Evolutionary conservation across 306 rosid species (phyloP).

Genomic region (Ormosia semicastrata): DNA sequence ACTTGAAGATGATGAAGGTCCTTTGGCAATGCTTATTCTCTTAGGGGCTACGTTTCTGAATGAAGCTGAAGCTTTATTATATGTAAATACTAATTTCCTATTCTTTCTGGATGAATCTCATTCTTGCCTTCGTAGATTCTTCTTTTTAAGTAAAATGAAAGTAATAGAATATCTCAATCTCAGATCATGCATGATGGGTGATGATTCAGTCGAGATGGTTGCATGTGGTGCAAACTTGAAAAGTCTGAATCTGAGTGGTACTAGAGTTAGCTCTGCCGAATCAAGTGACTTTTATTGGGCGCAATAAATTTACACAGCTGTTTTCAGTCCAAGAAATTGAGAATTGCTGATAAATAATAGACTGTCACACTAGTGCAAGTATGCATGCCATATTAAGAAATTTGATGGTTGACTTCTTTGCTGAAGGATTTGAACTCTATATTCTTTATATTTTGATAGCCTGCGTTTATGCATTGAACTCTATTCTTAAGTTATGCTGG

Average conservation of each 20-base stretch:
- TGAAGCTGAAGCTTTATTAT: slow-evolving; percentile 52
- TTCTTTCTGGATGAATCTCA: slow-evolving; percentile 62
- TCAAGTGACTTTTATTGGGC: neutral
- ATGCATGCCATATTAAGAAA: neutral
- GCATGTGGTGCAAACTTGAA: slow-evolving; percentile 68
- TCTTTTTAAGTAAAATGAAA: slow-evolving; percentile 56
- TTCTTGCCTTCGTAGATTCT: slow-evolving; percentile 60
- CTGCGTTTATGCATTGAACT: no score
- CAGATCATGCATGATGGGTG: slow-evolving; percentile 63
- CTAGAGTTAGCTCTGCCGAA: slow-evolving; percentile 70
- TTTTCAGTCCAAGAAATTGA: neutral
- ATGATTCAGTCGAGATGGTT: slow-evolving; percentile 59
- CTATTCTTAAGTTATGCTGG: neutral
- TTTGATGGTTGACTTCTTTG: neutral
- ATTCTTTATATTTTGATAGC: no score
- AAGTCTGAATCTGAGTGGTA: slow-evolving; percentile 65
- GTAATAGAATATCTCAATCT: slow-evolving; percentile 74
- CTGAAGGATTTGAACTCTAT: neutral
- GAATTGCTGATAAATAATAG: neutral
- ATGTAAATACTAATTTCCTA: slow-evolving; percentile 44
- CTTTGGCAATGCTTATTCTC: slow-evolving; percentile 55
- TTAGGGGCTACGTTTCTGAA: slow-evolving; percentile 62
- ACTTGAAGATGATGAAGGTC: slow-evolving; percentile 54
- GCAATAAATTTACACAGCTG: neutral
- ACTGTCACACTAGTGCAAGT: neutral